Conservation (phyloP, 371 early-diverging fungal genomes). For the Homolaphlyctis polyrhiza region DNA sequence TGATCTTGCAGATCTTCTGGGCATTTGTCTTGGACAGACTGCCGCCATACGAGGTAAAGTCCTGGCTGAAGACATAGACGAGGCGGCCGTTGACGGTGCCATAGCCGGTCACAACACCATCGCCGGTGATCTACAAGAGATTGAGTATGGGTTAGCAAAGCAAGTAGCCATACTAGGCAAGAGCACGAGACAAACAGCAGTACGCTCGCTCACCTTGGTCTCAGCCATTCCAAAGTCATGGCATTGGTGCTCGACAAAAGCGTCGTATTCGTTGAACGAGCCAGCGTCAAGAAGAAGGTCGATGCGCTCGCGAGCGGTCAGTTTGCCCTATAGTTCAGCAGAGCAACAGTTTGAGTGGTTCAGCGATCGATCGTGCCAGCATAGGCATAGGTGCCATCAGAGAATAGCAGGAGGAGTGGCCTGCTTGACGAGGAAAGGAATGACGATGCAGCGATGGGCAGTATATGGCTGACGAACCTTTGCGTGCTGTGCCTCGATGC, state of each 20-base stretch:
- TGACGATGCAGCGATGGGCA: too few species aligned
- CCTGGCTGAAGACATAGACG: constrained; percentile 91
- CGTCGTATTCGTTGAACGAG: constrained; percentile 90
- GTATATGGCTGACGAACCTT: constrained; percentile 73
- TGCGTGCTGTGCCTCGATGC: constrained; percentile 84
- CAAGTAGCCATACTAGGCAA: neutral
- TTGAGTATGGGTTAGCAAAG: neutral
- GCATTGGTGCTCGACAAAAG: constrained; percentile 94
- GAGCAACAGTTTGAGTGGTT: neutral
- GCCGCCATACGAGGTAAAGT: constrained; percentile 93
- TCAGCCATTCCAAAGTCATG: constrained; percentile 89
- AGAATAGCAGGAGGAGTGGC: neutral
- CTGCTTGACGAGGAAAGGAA: too few species aligned
- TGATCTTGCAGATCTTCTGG: constrained; percentile 88
- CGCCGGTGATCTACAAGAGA: constrained; percentile 67
- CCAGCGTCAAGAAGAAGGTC: constrained; percentile 78
- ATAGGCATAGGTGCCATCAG: too few species aligned
- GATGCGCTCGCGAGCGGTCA: constrained; percentile 93
- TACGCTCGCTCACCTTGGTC: constrained; percentile 48
- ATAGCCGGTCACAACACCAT: constrained; percentile 94
- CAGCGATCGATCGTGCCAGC: neutral
- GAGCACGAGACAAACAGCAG: neutral
- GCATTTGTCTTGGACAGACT: constrained; percentile 86
- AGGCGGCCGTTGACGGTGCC: constrained; percentile 89
- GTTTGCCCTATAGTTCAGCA: constrained; percentile 67